phyloP scores from a whole-genome alignment of 2,329 filamentous ascomycete species.

The Monilinia polystroma region DNA sequence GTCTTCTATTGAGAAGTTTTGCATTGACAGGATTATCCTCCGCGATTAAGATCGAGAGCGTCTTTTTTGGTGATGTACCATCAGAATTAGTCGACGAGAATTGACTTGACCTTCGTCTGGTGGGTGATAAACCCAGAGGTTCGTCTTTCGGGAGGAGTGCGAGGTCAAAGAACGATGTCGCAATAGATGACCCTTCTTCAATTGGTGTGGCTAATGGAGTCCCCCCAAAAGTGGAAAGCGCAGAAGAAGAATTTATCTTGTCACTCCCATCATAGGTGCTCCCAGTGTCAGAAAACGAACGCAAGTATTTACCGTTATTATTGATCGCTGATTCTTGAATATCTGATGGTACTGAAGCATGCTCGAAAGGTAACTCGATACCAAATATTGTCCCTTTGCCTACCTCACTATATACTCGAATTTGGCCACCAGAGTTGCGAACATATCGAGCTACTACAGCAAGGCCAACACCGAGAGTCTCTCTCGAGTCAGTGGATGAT shows the following conservation, averaged over 20 bases:
- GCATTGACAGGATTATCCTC: conserved; percentile 90
- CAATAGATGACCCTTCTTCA: conserved; percentile 2
- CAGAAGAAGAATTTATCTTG: conserved; percentile 5
- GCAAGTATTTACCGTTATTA: background rate
- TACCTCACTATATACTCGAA: conserved; percentile 28
- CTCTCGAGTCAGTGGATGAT: conserved; percentile 15
- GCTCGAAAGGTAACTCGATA: conserved; percentile 32
- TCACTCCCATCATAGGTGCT: conserved; percentile 10
- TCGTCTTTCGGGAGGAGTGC: conserved; percentile 1
- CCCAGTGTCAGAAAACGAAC: conserved; percentile 2
- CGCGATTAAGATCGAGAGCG: conserved; percentile 64
- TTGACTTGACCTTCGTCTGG: background rate
- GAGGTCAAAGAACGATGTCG: conserved; percentile 16
- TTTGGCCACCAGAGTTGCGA: conserved; percentile 31
- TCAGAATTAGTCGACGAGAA: background rate
- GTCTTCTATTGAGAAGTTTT: conserved; percentile 73
- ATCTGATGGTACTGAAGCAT: conserved; percentile 14
- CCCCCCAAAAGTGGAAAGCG: background rate
- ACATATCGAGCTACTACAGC: conserved; percentile 34
- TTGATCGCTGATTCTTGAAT: background rate
- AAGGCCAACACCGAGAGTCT: conserved; percentile 32
- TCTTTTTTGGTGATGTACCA: background rate
- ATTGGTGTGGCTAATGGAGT: conserved; percentile 14
- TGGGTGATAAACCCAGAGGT: background rate
- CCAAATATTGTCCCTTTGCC: conserved; percentile 33